Evolutionary conservation across 139 green algal species (phyloP).

Genomic region (Eudorina sp.): DNA sequence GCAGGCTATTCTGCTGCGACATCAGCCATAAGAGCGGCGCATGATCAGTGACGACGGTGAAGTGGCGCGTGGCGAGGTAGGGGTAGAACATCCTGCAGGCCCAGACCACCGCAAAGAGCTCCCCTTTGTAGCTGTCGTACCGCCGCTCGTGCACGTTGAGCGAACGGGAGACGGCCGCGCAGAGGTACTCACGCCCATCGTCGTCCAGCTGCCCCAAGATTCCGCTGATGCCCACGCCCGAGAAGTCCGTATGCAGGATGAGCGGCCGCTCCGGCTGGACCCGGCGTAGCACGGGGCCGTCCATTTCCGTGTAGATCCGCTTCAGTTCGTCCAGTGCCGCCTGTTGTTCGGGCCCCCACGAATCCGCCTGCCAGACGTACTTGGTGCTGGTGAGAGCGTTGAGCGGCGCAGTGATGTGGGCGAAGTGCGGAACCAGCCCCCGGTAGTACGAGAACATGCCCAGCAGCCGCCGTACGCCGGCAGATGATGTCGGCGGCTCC

Average conservation of each 20-base stretch:
- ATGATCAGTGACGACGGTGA: too few relatives aligned
- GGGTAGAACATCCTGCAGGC: too few relatives aligned
- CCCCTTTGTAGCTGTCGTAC: background rate
- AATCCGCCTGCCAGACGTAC: background rate
- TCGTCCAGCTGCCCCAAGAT: background rate
- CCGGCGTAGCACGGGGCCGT: background rate
- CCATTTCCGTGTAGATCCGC: background rate
- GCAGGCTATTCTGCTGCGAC: too few relatives aligned
- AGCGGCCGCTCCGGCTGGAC: background rate
- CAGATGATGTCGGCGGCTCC: background rate
- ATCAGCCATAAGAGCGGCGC: too few relatives aligned
- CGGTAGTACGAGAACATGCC: background rate
- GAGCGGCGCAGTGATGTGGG: background rate
- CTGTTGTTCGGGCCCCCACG: conserved; percentile 5
- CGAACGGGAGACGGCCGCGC: background rate
- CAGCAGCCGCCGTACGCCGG: background rate
- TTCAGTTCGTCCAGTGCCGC: conserved; percentile 44
- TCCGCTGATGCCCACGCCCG: background rate
- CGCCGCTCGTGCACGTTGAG: background rate
- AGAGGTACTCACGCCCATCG: background rate
- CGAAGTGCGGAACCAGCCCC: too few relatives aligned
- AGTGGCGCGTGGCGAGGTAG: too few relatives aligned
- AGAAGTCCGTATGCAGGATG: too few relatives aligned
- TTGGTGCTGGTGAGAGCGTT: background rate
- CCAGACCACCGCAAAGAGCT: too few relatives aligned